Conservation (phyloP, 257 asterid genomes). For the Nicotiana tomentosiformis region DNA sequence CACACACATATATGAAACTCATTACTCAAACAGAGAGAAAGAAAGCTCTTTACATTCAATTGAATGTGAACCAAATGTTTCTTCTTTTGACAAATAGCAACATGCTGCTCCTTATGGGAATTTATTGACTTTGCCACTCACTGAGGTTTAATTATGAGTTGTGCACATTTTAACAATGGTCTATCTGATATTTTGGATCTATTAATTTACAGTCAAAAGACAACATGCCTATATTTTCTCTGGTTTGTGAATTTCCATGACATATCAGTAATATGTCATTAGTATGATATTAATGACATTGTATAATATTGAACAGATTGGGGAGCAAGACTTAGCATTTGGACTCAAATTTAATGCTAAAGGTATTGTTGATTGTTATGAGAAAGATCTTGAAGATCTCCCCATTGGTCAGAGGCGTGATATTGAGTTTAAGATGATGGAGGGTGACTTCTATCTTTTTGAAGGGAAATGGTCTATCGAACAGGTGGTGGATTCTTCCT, state of each 20-base stretch:
- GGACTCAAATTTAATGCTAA: slow-evolving; percentile 79
- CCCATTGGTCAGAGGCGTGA: slow-evolving; percentile 60
- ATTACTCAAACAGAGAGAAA: not conserved
- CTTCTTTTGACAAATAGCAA: not conserved
- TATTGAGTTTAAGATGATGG: slow-evolving; percentile 83
- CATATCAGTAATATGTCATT: not conserved
- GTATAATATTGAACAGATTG: slow-evolving; percentile 45
- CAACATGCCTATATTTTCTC: not conserved
- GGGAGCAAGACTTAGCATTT: slow-evolving; percentile 66
- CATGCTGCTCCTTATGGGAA: not conserved
- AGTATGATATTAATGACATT: not conserved
- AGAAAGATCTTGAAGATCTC: slow-evolving; percentile 55
- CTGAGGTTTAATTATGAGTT: too few species aligned
- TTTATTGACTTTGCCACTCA: not conserved
- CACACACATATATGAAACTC: not conserved
- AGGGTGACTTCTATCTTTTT: slow-evolving; percentile 76
- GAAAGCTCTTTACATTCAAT: not conserved
- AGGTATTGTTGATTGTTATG: slow-evolving; percentile 73
- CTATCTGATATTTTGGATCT: not conserved
- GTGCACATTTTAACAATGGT: not conserved
- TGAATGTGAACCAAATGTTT: not conserved
- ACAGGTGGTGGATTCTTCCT: slow-evolving; percentile 36
- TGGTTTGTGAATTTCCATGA: not conserved
- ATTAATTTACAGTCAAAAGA: not conserved
- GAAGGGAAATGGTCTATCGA: slow-evolving; percentile 87